phyloP scores from a whole-genome alignment of 768 basidiomycete species.

The Mrakia hoshinonis region DNA sequence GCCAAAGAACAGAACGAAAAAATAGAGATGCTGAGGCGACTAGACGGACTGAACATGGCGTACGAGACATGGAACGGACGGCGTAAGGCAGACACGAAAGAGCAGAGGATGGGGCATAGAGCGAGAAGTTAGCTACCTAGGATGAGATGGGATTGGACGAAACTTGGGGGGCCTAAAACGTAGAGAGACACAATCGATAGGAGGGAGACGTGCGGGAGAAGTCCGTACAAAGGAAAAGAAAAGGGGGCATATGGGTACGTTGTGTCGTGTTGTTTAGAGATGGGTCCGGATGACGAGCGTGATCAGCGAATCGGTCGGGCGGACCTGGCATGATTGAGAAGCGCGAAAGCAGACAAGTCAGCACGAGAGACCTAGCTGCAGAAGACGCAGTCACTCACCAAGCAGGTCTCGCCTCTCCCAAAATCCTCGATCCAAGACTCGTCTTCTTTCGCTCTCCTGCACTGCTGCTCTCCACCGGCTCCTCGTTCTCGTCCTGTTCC shows the following conservation, averaged over 20 bases:
- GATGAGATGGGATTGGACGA: neutral
- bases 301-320: slow-evolving; percentile 8
- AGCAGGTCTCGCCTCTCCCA: neutral
- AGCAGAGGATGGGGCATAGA: neutral
- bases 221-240: neutral
- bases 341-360: too few relatives aligned
- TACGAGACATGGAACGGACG: neutral
- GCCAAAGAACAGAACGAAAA: neutral
- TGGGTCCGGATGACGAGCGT: neutral
- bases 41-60: too few relatives aligned
- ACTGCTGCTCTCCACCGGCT: neutral
- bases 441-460: neutral
- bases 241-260: neutral
- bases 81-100: slow-evolving; percentile 1
- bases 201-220: neutral
- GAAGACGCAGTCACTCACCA: neutral
- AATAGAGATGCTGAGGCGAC: neutral
- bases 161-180: neutral
- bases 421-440: slow-evolving; percentile 5
- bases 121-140: neutral
- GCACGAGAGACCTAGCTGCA: neutral
- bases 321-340: neutral
- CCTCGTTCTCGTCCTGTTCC: neutral
- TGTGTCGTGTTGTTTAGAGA: too few relatives aligned
- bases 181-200: neutral